Percentiles rank a stretch among this genome's conserved stretches.
Evolutionary conservation across 2,329 filamentous ascomycete species (phyloP).

Genomic region (Hypoxylon sp.): DNA sequence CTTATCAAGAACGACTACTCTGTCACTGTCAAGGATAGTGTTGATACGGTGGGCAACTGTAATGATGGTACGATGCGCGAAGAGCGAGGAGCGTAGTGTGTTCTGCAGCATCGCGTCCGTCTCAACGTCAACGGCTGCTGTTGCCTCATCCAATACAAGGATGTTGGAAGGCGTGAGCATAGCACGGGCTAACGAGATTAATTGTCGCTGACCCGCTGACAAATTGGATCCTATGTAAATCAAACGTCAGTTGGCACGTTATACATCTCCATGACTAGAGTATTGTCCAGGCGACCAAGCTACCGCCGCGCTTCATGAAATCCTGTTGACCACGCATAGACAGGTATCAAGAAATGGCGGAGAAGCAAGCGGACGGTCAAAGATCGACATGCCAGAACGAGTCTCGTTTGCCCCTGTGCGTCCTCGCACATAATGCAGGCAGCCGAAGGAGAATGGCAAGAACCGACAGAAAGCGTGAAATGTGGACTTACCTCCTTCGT

Average conservation of each 20-base stretch:
- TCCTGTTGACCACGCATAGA: constrained; percentile 54
- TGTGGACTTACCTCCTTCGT: constrained; percentile 86
- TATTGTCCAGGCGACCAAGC: constrained; percentile 12
- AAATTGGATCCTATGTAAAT: constrained; percentile 82
- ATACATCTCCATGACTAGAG: constrained; percentile 3
- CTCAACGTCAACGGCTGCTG: constrained; percentile 78
- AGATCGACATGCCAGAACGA: constrained; percentile 38
- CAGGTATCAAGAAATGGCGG: constrained; percentile 41
- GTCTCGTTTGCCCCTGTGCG: constrained; percentile 38
- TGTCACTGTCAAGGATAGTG: constrained; percentile 89
- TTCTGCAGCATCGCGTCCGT: constrained; percentile 75
- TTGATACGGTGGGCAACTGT: constrained; percentile 99
- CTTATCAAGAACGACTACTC: constrained; percentile 92
- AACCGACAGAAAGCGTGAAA: constrained; percentile 50
- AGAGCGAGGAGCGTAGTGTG: constrained; percentile 74
- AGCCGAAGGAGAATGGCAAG: constrained; percentile 43
- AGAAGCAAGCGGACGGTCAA: constrained; percentile 28
- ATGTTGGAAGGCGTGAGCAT: constrained; percentile 97
- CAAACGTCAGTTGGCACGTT: constrained; percentile 41
- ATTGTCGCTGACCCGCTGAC: constrained; percentile 93
- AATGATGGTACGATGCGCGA: constrained; percentile 94
- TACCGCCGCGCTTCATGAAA: constrained; percentile 17
- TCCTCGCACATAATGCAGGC: constrained; percentile 44
- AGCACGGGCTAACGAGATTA: constrained; percentile 92
- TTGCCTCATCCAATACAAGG: constrained; percentile 95